Evolutionary conservation across 2,329 filamentous ascomycete genomes (phyloP).

Genomic region (Trichoderma lentiforme): DNA sequence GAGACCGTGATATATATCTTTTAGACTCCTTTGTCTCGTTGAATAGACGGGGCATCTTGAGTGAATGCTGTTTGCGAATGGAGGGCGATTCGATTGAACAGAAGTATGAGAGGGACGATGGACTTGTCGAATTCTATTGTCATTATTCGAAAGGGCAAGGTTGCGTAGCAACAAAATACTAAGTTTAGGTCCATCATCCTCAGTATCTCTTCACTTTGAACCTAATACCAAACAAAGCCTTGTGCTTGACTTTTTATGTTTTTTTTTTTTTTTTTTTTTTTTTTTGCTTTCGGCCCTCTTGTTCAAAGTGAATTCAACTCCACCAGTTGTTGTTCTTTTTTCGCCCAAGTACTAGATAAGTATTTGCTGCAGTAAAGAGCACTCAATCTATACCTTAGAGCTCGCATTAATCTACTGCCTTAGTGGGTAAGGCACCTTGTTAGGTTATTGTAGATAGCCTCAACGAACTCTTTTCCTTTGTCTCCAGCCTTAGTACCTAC

Average conservation of each 20-base stretch:
- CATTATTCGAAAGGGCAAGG: too few species aligned
- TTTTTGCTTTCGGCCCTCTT: background rate
- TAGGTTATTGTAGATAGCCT: background rate
- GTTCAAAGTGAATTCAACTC: background rate
- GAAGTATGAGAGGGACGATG: background rate
- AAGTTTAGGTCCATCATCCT: background rate
- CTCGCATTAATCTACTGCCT: background rate
- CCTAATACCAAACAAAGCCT: too few species aligned
- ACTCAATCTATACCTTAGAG: background rate
- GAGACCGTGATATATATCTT: background rate
- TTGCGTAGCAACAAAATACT: background rate
- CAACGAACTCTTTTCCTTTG: background rate
- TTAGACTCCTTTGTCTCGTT: background rate
- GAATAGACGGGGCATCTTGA: background rate
- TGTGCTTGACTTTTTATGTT: background rate
- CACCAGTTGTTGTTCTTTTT: background rate
- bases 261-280: background rate
- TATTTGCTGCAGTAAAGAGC: background rate
- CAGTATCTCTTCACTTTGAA: background rate
- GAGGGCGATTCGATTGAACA: background rate
- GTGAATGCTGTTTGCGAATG: background rate
- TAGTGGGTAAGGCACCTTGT: background rate
- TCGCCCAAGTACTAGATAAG: background rate
- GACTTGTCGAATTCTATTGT: too few species aligned
- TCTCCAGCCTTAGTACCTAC: background rate